Evolutionary conservation across 345 rosid species (phyloP), one percentile per base, ranked within the genome.

Genomic region (Xanthoceras sorbifolium): DNA sequence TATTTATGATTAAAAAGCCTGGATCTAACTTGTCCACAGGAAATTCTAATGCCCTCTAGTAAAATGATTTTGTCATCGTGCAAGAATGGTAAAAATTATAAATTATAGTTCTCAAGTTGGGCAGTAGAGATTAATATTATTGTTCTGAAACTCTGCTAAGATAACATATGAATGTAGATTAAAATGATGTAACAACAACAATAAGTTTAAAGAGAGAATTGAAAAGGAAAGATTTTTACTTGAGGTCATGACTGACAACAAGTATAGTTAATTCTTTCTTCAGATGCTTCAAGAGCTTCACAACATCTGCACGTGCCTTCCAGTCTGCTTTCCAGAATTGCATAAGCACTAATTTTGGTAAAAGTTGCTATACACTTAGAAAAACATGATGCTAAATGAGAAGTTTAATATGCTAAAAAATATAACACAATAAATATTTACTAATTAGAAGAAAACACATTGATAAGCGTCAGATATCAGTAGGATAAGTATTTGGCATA

Each of bases 241-340:
- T 93, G 81, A 93, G 90, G 84, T 93, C 97, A 82, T 93, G 97
- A 86, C 99, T 93, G 54, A 93, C 98, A 75, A 93, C 97, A 72
- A 95, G 92, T 68, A 93, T 78, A 23, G 92, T 90, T 64, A 95
- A 84, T 82, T 92, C 90, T 87, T 89, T 88, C 91, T 93, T 93
- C 68, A 96, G 90, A 81, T 88, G 87, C 87, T 87, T 91, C 82
- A 93, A 83, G 76, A 93, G 98, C 89, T 90, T 96, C 73, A 89
- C 88, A 31, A 93, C 92, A 86, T 96, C 98, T 76, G 97, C 90
- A 54, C 97, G 90, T 59, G 97, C 94, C 84, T 90, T 96, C 99
- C 97, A 92, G 79, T 96, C 99, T 96, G 86, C 62, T 60, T 46
- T 63, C 38, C 77, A 82, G 63, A 34, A 65, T 32, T 67, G 26